Evolutionary conservation across 2,329 filamentous ascomycete species (phyloP).

Genomic region (Paracamarosporium sp.): DNA sequence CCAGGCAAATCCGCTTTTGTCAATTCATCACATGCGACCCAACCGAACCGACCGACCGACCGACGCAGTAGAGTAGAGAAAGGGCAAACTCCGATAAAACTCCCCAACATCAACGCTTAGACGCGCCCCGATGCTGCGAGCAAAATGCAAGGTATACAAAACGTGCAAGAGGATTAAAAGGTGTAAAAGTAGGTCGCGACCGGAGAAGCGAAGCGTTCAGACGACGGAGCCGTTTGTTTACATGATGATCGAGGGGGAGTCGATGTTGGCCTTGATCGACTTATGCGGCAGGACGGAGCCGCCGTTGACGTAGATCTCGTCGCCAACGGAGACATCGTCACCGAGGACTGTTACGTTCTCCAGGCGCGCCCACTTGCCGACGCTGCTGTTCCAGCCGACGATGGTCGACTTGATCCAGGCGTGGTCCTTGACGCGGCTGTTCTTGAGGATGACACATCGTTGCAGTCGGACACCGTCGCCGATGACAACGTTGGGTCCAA

Average conservation of each 20-base stretch:
- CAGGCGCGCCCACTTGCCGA: constrained; percentile 92
- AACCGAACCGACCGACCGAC: too few species aligned
- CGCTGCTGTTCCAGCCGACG: constrained; percentile 96
- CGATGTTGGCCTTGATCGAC: constrained; percentile 98
- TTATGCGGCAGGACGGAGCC: constrained; percentile 96
- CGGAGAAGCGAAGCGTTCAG: constrained; percentile 18
- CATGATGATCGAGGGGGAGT: constrained; percentile 62
- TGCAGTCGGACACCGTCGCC: constrained; percentile 94
- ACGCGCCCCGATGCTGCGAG: constrained; percentile 3
- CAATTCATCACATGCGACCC: not conserved
- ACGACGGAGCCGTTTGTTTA: constrained; percentile 46
- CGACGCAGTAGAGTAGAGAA: not conserved
- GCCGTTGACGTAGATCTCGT: constrained; percentile 98
- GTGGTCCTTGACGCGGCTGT: constrained; percentile 96
- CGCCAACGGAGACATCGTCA: constrained; percentile 96
- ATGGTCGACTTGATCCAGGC: constrained; percentile 99
- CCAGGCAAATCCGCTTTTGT: not conserved
- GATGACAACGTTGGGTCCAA: constrained; percentile 89
- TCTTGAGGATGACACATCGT: constrained; percentile 85
- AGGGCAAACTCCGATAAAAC: constrained; percentile 4
- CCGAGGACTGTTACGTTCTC: constrained; percentile 99
- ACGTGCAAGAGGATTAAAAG: constrained; percentile 40
- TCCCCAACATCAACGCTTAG: not conserved
- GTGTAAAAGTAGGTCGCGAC: constrained; percentile 23
- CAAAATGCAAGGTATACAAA: constrained; percentile 43